Conservation (phyloP, 345 rosid genomes). For the Iberis pinnata region DNA sequence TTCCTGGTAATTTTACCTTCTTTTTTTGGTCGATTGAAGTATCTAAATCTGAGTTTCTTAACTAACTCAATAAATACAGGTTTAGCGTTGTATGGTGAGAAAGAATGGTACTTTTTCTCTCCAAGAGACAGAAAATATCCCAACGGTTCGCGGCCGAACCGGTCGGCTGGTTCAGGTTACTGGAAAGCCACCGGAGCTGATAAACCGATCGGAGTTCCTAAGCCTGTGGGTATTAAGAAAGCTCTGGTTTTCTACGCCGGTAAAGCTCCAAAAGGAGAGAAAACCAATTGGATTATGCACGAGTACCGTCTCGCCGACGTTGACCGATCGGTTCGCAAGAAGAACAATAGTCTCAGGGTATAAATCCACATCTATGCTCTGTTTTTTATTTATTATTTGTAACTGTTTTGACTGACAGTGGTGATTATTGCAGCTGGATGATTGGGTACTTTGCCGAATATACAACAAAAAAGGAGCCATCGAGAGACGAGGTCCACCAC, state of each 20-base stretch:
- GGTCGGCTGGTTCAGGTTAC: constrained; percentile 85
- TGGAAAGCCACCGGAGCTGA: constrained; percentile 99
- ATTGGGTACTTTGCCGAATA: constrained; percentile 96
- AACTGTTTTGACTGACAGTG: too few relatives aligned
- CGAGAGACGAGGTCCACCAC: constrained; percentile 43
- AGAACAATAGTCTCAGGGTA: constrained; percentile 82
- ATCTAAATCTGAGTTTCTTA: too few relatives aligned
- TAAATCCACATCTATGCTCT: background rate
- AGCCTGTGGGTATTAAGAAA: constrained; percentile 82
- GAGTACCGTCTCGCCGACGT: constrained; percentile 94
- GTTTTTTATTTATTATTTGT: background rate
- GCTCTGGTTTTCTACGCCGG: constrained; percentile 91
- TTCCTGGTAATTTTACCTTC: constrained; percentile 48
- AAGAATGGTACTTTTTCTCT: constrained; percentile 94
- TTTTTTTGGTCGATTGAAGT: too few relatives aligned
- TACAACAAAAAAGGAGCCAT: constrained; percentile 80
- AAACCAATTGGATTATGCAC: constrained; percentile 99
- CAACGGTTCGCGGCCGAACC: constrained; percentile 87
- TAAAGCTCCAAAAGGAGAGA: constrained; percentile 83
- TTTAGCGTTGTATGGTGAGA: constrained; percentile 74
- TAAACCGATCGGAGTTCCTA: constrained; percentile 83
- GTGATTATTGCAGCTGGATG: constrained; percentile 60
- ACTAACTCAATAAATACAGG: constrained; percentile 30
- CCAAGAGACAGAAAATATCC: constrained; percentile 90
- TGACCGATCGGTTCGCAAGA: constrained; percentile 81